phyloP scores from a whole-genome alignment of 2,329 filamentous ascomycete species.

The Cladosporium sp. region DNA sequence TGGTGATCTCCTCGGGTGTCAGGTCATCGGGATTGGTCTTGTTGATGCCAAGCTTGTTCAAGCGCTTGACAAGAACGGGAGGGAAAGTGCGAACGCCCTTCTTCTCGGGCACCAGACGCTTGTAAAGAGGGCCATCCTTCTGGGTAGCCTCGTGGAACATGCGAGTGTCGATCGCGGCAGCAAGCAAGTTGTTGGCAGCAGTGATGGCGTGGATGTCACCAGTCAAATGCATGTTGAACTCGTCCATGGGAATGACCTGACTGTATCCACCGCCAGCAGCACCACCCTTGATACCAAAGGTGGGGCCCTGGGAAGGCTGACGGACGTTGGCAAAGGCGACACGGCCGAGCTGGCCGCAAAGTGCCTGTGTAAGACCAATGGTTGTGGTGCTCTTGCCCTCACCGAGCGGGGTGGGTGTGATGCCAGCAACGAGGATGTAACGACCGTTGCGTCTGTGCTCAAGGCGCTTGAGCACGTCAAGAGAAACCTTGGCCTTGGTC shows the following conservation, averaged over 20 bases:
- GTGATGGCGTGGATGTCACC: conserved; percentile 98
- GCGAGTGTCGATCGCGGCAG: conserved; percentile 93
- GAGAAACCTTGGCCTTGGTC: conserved; percentile 93
- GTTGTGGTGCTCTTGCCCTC: conserved; percentile 99
- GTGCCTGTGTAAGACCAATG: conserved; percentile 88
- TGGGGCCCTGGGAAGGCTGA: conserved; percentile 94
- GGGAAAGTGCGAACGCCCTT: conserved; percentile 85
- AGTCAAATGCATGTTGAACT: conserved; percentile 97
- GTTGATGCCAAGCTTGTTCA: conserved; percentile 93
- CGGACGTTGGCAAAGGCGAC: conserved; percentile 95
- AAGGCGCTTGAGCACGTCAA: conserved; percentile 77
- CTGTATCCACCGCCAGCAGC: conserved; percentile 97
- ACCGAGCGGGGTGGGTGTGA: conserved; percentile 92
- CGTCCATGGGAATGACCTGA: conserved; percentile 99
- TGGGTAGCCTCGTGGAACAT: conserved; percentile 98
- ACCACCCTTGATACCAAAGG: conserved; percentile 98
- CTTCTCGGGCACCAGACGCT: conserved; percentile 82
- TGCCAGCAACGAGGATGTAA: conserved; percentile 91
- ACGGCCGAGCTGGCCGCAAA: conserved; percentile 83
- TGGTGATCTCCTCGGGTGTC: conserved; percentile 81
- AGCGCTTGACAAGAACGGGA: conserved; percentile 85
- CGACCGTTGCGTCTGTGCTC: conserved; percentile 84
- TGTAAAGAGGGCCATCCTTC: conserved; percentile 84
- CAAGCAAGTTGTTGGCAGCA: conserved; percentile 93
- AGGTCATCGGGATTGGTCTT: conserved; percentile 93